Conservation (phyloP, 148 eudicot genomes). For the Chenopodium quinoa region DNA sequence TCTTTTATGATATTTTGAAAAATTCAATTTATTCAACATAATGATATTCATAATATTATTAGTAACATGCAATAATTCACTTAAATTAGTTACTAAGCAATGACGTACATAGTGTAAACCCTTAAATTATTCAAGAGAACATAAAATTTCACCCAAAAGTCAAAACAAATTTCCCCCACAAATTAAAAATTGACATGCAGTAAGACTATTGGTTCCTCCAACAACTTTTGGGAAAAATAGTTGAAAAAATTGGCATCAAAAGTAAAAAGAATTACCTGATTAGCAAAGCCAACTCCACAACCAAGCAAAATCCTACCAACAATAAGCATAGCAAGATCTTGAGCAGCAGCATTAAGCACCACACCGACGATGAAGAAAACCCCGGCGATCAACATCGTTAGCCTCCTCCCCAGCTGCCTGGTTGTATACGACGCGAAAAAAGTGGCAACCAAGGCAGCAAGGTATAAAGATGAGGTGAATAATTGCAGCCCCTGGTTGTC, state of each 20-base stretch:
- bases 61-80: no score
- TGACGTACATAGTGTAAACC: no score
- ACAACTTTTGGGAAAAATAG: no score
- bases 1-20: no score
- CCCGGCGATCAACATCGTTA: conserved; percentile 87
- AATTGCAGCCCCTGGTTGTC: conserved; percentile 82
- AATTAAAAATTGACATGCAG: no score
- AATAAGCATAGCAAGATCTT: conserved; percentile 79
- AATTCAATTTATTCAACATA: no score
- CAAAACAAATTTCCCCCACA: not conserved
- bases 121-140: no score
- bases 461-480: conserved; percentile 81
- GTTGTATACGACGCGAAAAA: conserved; percentile 90
- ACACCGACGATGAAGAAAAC: conserved; percentile 69
- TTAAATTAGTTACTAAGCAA: no score
- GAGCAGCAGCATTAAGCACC: conserved; percentile 68
- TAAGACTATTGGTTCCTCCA: no score
- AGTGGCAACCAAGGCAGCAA: conserved; percentile 73
- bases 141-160: not conserved
- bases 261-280: conserved; percentile 55
- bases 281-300: conserved; percentile 94
- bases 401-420: conserved; percentile 54
- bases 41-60: no score
- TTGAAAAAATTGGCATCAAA: no score
- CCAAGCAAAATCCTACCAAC: conserved; percentile 84